These are phyloP conservation scores for Stemphylium beticola DNA, from an alignment of 2,329 filamentous ascomycete genomes.

Conservation along the genomic window DNA sequence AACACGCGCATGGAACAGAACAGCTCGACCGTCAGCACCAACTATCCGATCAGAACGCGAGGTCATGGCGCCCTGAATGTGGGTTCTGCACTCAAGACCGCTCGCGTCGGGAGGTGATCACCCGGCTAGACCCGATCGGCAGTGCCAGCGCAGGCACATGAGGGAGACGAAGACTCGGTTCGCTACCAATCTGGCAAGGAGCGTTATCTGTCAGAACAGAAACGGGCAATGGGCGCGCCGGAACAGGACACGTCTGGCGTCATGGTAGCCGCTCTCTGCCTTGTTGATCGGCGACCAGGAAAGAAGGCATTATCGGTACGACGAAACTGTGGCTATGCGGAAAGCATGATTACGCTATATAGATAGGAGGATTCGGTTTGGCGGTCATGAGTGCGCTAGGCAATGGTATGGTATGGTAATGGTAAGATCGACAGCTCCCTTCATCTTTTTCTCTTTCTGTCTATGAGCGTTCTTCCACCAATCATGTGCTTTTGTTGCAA, in stretches of 20 bases:
- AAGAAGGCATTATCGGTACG: no score
- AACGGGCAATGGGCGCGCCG: background rate
- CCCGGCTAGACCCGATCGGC: slow-evolving; percentile 1
- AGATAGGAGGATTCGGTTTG: no score
- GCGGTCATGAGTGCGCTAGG: no score
- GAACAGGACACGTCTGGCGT: slow-evolving; percentile 1
- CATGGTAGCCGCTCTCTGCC: background rate
- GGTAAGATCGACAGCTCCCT: no score
- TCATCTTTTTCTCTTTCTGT: no score
- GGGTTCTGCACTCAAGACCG: slow-evolving; percentile 25
- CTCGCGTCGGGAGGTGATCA: slow-evolving; percentile 29
- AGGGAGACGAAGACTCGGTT: background rate
- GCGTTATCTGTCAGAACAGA: slow-evolving; percentile 3
- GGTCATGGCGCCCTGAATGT: slow-evolving; percentile 34
- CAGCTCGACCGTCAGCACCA: background rate
- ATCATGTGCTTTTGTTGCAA: no score
- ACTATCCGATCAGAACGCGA: slow-evolving; percentile 11
- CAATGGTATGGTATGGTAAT: no score
- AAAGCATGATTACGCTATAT: no score
- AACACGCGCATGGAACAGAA: background rate
- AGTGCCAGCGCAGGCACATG: slow-evolving; percentile 2
- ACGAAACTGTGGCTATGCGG: no score
- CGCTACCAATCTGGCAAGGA: slow-evolving; percentile 1
- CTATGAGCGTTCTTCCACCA: no score
- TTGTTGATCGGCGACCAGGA: background rate